phyloP scores from a whole-genome alignment of 2,329 filamentous ascomycete species.

The Eutypa lata region DNA sequence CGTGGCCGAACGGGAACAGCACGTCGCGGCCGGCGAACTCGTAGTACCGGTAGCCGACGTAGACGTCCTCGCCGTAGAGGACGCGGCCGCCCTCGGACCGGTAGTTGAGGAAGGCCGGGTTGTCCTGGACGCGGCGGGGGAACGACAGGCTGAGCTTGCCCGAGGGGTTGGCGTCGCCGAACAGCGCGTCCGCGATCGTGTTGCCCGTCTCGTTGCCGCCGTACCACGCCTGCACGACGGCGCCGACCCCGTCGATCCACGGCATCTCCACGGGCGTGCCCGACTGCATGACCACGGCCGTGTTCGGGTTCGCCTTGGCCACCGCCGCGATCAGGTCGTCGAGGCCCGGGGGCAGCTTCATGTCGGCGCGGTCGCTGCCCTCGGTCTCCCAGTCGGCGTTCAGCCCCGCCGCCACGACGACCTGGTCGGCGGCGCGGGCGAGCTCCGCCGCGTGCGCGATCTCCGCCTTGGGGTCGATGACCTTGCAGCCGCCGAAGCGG shows the following conservation, averaged over 20 bases:
- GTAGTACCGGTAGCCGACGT: conserved; percentile 78
- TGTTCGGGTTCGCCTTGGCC: conserved; percentile 63
- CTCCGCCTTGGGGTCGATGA: conserved; percentile 55
- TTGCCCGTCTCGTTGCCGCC: conserved; percentile 85
- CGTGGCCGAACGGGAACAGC: conserved; percentile 77
- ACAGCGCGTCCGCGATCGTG: conserved; percentile 73
- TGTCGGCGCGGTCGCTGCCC: conserved; percentile 72
- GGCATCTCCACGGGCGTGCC: conserved; percentile 74
- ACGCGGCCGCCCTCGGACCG: conserved; percentile 66
- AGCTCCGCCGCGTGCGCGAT: conserved; percentile 65
- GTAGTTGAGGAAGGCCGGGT: conserved; percentile 75
- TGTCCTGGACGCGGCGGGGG: conserved; percentile 64
- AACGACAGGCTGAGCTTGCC: conserved; percentile 74
- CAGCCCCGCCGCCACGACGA: conserved; percentile 73
- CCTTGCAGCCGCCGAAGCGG: conserved; percentile 58
- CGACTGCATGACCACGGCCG: conserved; percentile 72
- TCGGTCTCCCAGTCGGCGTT: conserved; percentile 82
- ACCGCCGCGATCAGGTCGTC: conserved; percentile 69
- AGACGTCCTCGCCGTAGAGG: conserved; percentile 77
- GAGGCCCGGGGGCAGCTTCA: conserved; percentile 71
- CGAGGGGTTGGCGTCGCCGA: conserved; percentile 70
- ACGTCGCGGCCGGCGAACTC: conserved; percentile 64
- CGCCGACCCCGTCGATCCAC: conserved; percentile 55
- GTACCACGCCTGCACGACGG: conserved; percentile 77
- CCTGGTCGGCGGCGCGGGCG: conserved; percentile 70